phyloP scores from a whole-genome alignment of 2,329 filamentous ascomycete species.

The Curvularia sp. region DNA sequence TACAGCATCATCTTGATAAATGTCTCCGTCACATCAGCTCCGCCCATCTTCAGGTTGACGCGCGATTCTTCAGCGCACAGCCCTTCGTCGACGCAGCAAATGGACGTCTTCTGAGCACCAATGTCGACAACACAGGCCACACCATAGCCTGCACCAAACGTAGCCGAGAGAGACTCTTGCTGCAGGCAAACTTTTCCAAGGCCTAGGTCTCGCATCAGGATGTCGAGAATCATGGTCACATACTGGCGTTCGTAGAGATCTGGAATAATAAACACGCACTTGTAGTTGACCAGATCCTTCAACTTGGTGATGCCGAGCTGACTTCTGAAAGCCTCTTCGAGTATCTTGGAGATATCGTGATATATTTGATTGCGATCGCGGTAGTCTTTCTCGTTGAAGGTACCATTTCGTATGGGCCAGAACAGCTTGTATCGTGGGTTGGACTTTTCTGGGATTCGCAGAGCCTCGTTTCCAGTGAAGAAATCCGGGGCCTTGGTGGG shows the following conservation, averaged over 20 bases:
- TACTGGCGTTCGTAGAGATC: slow-evolving; percentile 96
- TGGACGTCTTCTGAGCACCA: slow-evolving; percentile 95
- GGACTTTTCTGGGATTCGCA: slow-evolving; percentile 88
- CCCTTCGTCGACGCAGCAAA: slow-evolving; percentile 96
- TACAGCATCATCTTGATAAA: slow-evolving; percentile 98
- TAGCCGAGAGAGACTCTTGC: slow-evolving; percentile 93
- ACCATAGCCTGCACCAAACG: slow-evolving; percentile 93
- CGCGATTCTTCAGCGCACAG: slow-evolving; percentile 94
- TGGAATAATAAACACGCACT: slow-evolving; percentile 95
- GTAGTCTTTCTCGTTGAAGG: slow-evolving; percentile 91
- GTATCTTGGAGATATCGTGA: slow-evolving; percentile 83
- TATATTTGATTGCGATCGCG: slow-evolving; percentile 77
- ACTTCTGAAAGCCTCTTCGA: slow-evolving; percentile 85
- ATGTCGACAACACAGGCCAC: slow-evolving; percentile 95
- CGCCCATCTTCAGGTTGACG: slow-evolving; percentile 93
- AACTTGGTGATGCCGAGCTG: slow-evolving; percentile 80
- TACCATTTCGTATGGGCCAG: slow-evolving; percentile 88
- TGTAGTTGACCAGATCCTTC: slow-evolving; percentile 87
- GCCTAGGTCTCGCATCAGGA: slow-evolving; percentile 86
- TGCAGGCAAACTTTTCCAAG: slow-evolving; percentile 92
- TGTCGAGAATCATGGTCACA: slow-evolving; percentile 82
- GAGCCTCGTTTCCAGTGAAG: slow-evolving; percentile 81
- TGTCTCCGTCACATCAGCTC: slow-evolving; percentile 88
- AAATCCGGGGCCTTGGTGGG: slow-evolving; percentile 70
- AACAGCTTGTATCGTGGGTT: slow-evolving; percentile 87